Base-by-base conservation (phyloP, 2,329 filamentous ascomycete species). In the Ophidiomyces ophidiicola region DNA sequence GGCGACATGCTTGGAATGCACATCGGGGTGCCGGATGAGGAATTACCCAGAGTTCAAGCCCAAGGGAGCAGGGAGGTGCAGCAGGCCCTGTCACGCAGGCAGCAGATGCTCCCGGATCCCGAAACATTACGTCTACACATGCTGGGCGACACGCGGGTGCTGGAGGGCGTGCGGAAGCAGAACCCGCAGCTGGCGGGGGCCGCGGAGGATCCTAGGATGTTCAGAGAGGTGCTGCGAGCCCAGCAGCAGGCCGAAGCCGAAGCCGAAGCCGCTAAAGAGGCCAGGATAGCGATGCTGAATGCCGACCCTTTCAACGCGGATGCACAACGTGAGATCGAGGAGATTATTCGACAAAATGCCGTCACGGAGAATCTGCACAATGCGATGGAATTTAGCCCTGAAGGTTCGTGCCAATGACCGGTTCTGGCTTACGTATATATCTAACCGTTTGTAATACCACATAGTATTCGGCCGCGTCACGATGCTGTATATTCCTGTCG, bases 301-400 rank as follows among this genome's bases (percentile, higher is more conserved):
- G 81, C 86, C 6, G 90, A 98, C 53, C 87, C 88, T 0, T 94
- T 96, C 63, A 88, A 98, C 56, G 67, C 85, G 18, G 87, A 94
- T 48, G 84, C 87, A 6, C 90, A 98, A 63, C 72, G 72, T 32
- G 84, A 80, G 64, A 98, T 98, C 46, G 88, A 90, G 56, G 90
- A 98, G 64, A 92, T 96, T 62, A 98, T 98, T 55, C 79, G 90
- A 40, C 83, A 94, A 62, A 83, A 96, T 63, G 73, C 80, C 11
- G 88, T 98, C 32, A 86, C 88, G 61, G 86, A 94, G 64, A 98
- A 98, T 55, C 62, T 96, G 44, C 86, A 96, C 56, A 90, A 87
- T 62, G 90, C 90, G 29, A 88, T 94, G 72, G 88, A 96, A 63
- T 80, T 96, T 62, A 94, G 92, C 54, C 90, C 90, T 0, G 90